Evolutionary conservation across 202 grass and related monocot genomes (phyloP).

Genomic region (Digitaria exilis): DNA sequence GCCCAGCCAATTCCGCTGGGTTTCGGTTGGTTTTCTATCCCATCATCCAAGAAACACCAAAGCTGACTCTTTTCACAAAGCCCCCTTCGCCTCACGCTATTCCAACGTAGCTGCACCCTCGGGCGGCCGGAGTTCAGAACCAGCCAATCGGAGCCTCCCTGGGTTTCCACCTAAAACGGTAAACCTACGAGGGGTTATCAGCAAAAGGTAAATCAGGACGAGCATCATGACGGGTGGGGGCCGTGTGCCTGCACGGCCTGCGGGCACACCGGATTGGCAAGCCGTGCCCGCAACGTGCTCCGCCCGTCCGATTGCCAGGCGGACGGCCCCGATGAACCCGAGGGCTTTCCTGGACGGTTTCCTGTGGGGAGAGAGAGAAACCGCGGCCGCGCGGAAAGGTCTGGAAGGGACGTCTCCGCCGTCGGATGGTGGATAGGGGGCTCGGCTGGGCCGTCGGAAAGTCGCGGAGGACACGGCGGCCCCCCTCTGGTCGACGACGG

Average conservation of each 20-base stretch:
- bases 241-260: not conserved
- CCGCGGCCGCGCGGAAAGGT: conserved; percentile 3
- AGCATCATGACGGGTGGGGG: not conserved
- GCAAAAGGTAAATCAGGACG: not conserved
- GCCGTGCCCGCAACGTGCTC: not conserved
- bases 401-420: not conserved
- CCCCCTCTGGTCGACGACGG: not conserved
- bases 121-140: not conserved
- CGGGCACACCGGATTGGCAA: conserved; percentile 20
- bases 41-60: not conserved
- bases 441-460: conserved; percentile 27
- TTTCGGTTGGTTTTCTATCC: conserved; percentile 33
- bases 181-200: fast-evolving
- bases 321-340: not conserved
- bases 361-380: not conserved
- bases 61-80: not conserved
- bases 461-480: not conserved
- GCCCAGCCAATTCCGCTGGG: conserved; percentile 34
- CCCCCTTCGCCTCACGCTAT: not conserved
- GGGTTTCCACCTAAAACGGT: not conserved
- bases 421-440: conserved; percentile 32
- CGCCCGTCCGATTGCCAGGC: conserved; percentile 1
- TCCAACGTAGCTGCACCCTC: not conserved
- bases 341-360: not conserved
- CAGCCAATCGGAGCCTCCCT: not conserved